phyloP scores from a whole-genome alignment of 2,329 filamentous ascomycete species.

The Botrytis porri region DNA sequence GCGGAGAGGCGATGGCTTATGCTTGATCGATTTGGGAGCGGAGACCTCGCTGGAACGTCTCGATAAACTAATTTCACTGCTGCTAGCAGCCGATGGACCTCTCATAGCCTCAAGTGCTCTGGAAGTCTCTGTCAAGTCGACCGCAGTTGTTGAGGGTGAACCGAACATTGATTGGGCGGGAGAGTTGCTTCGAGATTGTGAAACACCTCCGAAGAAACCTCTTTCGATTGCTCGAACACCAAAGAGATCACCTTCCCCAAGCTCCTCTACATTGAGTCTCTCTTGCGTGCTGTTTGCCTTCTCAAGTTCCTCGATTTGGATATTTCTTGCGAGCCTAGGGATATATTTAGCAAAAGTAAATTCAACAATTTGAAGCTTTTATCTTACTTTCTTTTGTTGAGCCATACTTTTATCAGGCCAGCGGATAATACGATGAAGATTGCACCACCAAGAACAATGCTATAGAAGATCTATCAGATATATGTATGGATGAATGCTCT shows the following conservation, averaged over 20 bases:
- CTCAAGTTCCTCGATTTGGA: constrained; percentile 16
- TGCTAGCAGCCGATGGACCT: not conserved
- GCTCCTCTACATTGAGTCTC: constrained; percentile 16
- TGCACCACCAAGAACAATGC: constrained; percentile 12
- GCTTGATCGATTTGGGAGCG: constrained; percentile 10
- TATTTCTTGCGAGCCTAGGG: constrained; percentile 18
- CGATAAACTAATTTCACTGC: not conserved
- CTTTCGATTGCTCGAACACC: constrained; percentile 26
- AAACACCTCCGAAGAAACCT: constrained; percentile 25
- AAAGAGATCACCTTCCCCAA: constrained; percentile 25
- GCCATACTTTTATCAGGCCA: constrained; percentile 10
- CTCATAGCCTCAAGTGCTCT: not conserved
- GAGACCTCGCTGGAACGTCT: not conserved
- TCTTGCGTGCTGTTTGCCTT: constrained; percentile 13
- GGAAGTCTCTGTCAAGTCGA: not conserved
- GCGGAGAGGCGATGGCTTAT: constrained; percentile 9
- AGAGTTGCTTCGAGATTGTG: constrained; percentile 23
- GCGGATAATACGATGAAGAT: constrained; percentile 1
- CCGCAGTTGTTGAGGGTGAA: not conserved
- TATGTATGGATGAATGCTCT: not conserved
- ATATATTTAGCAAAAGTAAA: constrained; percentile 1
- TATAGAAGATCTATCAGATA: constrained; percentile 1
- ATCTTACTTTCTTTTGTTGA: constrained; percentile 17
- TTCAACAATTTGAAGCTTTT: not conserved
- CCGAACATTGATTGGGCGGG: constrained; percentile 17